phyloP scores from a whole-genome alignment of 768 basidiomycete species.

The Scleroderma citrinum region DNA sequence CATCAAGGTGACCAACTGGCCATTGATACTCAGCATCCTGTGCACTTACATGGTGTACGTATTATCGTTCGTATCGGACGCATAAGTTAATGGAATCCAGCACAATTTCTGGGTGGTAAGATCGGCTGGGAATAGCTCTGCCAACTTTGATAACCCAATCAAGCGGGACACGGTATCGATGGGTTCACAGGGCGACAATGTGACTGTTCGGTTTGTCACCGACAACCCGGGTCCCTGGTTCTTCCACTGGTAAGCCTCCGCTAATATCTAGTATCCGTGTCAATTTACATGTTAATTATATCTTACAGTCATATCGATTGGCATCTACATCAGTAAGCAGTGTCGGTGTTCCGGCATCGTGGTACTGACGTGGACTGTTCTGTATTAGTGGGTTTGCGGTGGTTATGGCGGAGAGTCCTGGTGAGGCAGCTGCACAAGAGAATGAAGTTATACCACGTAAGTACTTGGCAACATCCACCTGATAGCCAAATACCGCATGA shows the following conservation, averaged over 20 bases:
- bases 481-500: too few relatives aligned
- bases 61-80: background rate
- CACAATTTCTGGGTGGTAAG: conserved; percentile 42
- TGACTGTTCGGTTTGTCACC: conserved; percentile 42
- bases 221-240: conserved; percentile 48
- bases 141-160: conserved; percentile 50
- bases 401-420: conserved; percentile 1
- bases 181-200: conserved; percentile 15
- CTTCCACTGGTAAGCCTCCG: conserved; percentile 10
- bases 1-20: background rate
- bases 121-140: conserved; percentile 31
- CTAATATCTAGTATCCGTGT: background rate
- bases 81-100: conserved; percentile 14
- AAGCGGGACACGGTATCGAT: conserved; percentile 40
- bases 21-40: conserved; percentile 6
- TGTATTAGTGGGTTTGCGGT: background rate
- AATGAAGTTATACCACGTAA: background rate
- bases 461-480: background rate
- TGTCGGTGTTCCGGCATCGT: background rate
- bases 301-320: conserved; percentile 12
- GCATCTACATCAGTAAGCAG: conserved; percentile 14
- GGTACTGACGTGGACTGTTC: background rate
- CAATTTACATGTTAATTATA: background rate
- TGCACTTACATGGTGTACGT: conserved; percentile 13
- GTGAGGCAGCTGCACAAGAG: conserved; percentile 1